Evolutionary conservation across 805 yeast genomes (phyloP), one percentile per base, ranked within the genome.

Genomic region (Zygoascus bituminiphila): DNA sequence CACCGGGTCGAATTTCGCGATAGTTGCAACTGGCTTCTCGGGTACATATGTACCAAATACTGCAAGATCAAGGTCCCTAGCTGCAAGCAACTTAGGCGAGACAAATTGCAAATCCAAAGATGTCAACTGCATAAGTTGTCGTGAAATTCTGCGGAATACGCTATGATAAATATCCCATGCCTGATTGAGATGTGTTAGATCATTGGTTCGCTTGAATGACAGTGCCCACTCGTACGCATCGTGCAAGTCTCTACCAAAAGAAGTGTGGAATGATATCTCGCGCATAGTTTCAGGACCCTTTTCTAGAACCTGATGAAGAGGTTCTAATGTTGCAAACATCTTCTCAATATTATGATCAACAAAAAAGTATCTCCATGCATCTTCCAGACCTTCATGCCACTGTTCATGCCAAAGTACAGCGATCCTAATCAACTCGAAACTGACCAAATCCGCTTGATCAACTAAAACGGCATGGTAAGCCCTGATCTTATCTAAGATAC

Each of bases 111-210:
- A 69, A 55, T 93, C 98, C 51, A 91, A 73, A 20, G 86, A 81
- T 52, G 84, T 88, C 22, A 91, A 67, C 61, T 87, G 95, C 1
- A 95, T 95, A 35, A 93, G 67, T 63, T 88, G 96, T 54, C 95
- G 77, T 52, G 89, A 81, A 48, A 93, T 88, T 53, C 95, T 77
- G 56, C 96, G 78, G 78, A 91, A 93, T 2, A 93, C 96, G 55
- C 84, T 84, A 65, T 91, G 89, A 62, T 91, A 91, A 15, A 89
- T 82, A 63, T 91, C 98, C 98, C 98, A 91, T 0, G 98, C 98
- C 65, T 93, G 98, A 60, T 89, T 88, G 65, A 91, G 67, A 57
- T 88, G 91, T 21, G 94, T 82, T 44, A 82, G 78, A 62, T 93
- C 98, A 51, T 82, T 85, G 0, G 95, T 84, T 42, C 88, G 73